Evolutionary conservation across 1,284 basidiomycete species (phyloP).

Genomic region (Mycena sp.): DNA sequence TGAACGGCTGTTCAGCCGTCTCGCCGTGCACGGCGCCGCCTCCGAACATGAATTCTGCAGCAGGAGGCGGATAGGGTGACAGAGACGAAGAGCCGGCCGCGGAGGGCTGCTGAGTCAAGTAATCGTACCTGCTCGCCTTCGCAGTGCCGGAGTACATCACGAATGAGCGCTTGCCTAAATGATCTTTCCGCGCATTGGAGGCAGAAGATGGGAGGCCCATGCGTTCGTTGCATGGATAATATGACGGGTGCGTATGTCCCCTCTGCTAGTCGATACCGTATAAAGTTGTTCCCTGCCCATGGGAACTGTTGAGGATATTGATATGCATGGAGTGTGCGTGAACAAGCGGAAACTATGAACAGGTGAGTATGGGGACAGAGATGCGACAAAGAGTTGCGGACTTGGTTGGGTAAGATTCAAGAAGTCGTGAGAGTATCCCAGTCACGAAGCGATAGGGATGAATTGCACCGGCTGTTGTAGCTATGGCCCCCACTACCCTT

Average conservation of each 20-base stretch:
- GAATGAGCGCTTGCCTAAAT: conserved; percentile 61
- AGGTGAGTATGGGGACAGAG: neutral
- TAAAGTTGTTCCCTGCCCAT: conserved; percentile 43
- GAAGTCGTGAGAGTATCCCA: conserved; percentile 56
- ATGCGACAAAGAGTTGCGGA: conserved; percentile 28
- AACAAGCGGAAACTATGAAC: conserved; percentile 53
- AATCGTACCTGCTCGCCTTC: conserved; percentile 66
- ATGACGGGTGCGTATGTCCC: conserved; percentile 62
- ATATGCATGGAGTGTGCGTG: conserved; percentile 60
- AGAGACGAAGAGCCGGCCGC: conserved; percentile 34
- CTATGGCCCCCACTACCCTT: conserved; percentile 55
- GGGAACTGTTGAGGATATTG: conserved; percentile 40
- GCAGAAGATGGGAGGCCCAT: conserved; percentile 74
- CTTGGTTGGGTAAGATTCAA: conserved; percentile 52
- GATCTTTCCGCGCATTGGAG: conserved; percentile 66
- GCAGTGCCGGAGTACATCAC: conserved; percentile 67
- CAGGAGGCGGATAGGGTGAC: conserved; percentile 20
- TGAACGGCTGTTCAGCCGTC: conserved; percentile 35
- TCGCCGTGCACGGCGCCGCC: conserved; percentile 53
- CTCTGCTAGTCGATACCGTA: conserved; percentile 61
- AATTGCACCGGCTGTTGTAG: conserved; percentile 59
- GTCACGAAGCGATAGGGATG: conserved; percentile 71
- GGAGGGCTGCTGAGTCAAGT: conserved; percentile 74
- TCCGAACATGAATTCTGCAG: conserved; percentile 72
- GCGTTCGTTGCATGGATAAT: conserved; percentile 85